Base-by-base conservation (phyloP, 352 stramenopile genomes). In the Globisporangium uncinulatum region DNA sequence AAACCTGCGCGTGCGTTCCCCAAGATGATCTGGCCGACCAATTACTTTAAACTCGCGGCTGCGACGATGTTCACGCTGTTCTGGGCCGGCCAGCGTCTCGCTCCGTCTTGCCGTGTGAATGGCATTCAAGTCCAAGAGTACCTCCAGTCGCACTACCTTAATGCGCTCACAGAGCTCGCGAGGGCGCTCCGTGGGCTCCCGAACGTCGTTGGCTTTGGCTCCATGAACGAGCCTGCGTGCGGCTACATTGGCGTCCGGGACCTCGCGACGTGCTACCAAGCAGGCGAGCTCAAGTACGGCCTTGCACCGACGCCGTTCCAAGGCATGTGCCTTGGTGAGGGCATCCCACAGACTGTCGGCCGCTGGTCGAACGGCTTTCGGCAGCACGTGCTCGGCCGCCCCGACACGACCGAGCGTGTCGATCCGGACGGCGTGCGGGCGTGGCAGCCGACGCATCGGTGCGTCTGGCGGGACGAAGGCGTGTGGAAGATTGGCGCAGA, bases 61-160 rank as follows among this genome's bases (percentile, higher is more conserved):
- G 87, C 85, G 6, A 97, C 89, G 17, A 97, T 97, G 90, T 97
- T 95, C 53, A 96, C 87, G 34, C 70, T 97, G 0, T 97, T 97
- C 61, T 97, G 72, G 65, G 86, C 76, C 44, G 90, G 90, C 19
- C 62, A 79, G 41, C 66, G 70, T 13, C 83, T 87, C 36, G 87
- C 90, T 5, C 89, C 87, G 9, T 61, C 54, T 6, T 91, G 85
- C 57, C 59, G 61, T n/a, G 67, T 97, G 0, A 73, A 93, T 43
- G 80, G 74, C 10, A 61, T 92, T 29, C 76, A 74, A 14, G 87
- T 96, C 45, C 90, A 97, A 59, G 69, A 85, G 42, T 97, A 76
- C 62, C 69, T 97, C 15, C 90, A 97, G 70, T 82, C 62, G 13
- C 86, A 95, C 62, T 97, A 96, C 59, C 58, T 92, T 9, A 62